Percentiles rank a stretch among this genome's conserved stretches.
These are phyloP conservation scores for Monilinia polystroma DNA, from an alignment of 2,329 filamentous ascomycete genomes.

Conservation along the genomic window DNA sequence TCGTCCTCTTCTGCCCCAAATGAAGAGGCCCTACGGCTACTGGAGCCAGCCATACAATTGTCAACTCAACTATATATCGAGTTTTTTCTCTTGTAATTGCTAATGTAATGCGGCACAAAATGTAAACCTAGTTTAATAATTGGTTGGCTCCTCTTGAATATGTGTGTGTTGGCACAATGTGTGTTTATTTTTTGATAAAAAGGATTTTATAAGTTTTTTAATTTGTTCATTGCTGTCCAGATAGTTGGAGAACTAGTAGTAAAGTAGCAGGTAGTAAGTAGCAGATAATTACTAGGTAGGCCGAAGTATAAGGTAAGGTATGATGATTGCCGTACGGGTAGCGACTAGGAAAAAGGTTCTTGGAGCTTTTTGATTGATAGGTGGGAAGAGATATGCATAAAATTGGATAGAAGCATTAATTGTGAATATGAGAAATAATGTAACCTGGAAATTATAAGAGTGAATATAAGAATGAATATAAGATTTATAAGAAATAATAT, in stretches of 20 bases:
- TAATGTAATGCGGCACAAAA: slow-evolving; percentile 13
- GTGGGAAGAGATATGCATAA: too few species aligned
- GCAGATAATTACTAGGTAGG: too few species aligned
- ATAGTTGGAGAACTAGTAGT: background rate
- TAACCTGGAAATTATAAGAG: too few species aligned
- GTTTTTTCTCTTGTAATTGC: background rate
- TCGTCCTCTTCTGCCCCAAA: slow-evolving; percentile 36
- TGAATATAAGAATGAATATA: too few species aligned
- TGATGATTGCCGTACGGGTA: too few species aligned
- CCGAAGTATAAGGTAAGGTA: too few species aligned
- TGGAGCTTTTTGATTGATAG: too few species aligned
- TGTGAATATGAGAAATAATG: too few species aligned
- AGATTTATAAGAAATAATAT: too few species aligned
- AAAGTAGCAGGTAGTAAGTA: too few species aligned
- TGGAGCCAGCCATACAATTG: slow-evolving; percentile 39
- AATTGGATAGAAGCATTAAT: too few species aligned
- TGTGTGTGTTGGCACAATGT: slow-evolving; percentile 7
- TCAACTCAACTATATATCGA: slow-evolving; percentile 14
- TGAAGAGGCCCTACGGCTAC: slow-evolving; percentile 40
- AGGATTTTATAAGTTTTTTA: slow-evolving; percentile 15
- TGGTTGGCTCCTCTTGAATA: slow-evolving; percentile 13
- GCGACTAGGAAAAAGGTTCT: too few species aligned
- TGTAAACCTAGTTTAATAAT: background rate
- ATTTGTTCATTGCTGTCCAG: slow-evolving; percentile 12
- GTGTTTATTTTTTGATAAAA: background rate